A percentile compares a stretch with the other conserved stretches of the same genome.
phyloP scores from a whole-genome alignment of 1,284 basidiomycete species.

The Cutaneotrichosporon mucoides region DNA sequence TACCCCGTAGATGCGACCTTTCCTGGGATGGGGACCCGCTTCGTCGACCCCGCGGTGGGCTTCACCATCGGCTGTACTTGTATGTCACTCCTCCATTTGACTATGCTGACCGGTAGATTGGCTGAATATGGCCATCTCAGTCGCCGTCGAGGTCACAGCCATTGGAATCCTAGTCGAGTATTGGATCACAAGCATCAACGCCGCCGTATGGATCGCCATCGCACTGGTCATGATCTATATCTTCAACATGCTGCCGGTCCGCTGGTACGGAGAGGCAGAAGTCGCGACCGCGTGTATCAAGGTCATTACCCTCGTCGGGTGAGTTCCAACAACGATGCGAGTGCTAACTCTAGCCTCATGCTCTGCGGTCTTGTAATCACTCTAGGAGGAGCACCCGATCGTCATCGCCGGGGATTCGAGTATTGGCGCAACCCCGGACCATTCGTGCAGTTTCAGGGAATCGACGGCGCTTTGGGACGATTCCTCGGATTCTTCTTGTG shows the following conservation, averaged over 20 bases:
- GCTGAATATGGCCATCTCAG: constrained; percentile 11
- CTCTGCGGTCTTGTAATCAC: constrained; percentile 5
- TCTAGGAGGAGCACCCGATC: constrained; percentile 30
- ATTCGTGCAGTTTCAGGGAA: constrained; percentile 10
- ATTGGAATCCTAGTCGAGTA: constrained; percentile 9
- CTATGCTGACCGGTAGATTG: constrained; percentile 3
- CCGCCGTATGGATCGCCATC: constrained; percentile 8
- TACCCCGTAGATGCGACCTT: constrained; percentile 17
- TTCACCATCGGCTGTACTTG: constrained; percentile 20
- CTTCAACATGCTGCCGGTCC: constrained; percentile 13
- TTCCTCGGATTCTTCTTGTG: constrained; percentile 35
- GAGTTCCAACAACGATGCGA: not conserved
- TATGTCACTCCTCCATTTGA: not conserved
- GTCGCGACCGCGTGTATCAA: constrained; percentile 17
- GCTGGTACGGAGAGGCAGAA: constrained; percentile 16
- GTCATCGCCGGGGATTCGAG: constrained; percentile 29
- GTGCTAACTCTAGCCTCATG: not conserved
- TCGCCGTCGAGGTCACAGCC: constrained; percentile 12
- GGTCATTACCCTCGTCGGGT: constrained; percentile 8
- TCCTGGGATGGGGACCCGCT: constrained; percentile 12
- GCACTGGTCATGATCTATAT: not conserved
- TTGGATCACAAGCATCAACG: constrained; percentile 13
- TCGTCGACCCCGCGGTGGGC: constrained; percentile 14
- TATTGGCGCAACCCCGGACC: constrained; percentile 35
- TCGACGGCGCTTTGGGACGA: constrained; percentile 13